Evolutionary conservation across 176 grass and related monocot genomes (phyloP).

Genomic region (Poa pratensis): DNA sequence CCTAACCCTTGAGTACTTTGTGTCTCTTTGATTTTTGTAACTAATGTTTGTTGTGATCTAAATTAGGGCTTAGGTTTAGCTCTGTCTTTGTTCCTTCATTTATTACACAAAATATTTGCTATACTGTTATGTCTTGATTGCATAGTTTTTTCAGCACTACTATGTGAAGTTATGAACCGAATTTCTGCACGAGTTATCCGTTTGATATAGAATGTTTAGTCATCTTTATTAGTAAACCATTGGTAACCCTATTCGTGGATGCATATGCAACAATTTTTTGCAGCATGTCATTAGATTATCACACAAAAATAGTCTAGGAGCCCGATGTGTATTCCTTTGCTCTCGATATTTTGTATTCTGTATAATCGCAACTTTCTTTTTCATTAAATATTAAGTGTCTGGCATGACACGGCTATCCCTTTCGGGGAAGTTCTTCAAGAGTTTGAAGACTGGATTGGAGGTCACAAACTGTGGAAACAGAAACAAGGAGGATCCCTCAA

Average conservation of each 20-base stretch:
- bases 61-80: neutral
- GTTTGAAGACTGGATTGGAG: slow-evolving; percentile 76
- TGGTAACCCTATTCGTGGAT: neutral
- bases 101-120: slow-evolving; percentile 9
- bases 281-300: slow-evolving; percentile 9
- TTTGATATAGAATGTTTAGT: neutral
- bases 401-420: slow-evolving; percentile 90
- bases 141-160: slow-evolving; percentile 4
- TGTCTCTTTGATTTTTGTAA: neutral
- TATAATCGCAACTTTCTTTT: slow-evolving; percentile 17
- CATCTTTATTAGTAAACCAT: neutral
- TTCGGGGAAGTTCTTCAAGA: slow-evolving; percentile 78
- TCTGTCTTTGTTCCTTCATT: neutral
- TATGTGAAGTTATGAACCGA: neutral
- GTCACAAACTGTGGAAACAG: slow-evolving; percentile 75
- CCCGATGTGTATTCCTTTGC: slow-evolving; percentile 14
- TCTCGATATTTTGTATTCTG: slow-evolving; percentile 10
- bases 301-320: slow-evolving; percentile 39
- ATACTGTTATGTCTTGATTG: neutral
- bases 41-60: neutral
- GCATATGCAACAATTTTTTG: neutral
- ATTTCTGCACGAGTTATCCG: neutral
- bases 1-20: neutral
- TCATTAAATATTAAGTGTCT: slow-evolving; percentile 63
- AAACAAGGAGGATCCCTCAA: slow-evolving; percentile 73